A percentile compares a stretch with the other conserved stretches of the same genome.
Conservation (phyloP, 805 yeast species). For the Kodamaea restingae region DNA sequence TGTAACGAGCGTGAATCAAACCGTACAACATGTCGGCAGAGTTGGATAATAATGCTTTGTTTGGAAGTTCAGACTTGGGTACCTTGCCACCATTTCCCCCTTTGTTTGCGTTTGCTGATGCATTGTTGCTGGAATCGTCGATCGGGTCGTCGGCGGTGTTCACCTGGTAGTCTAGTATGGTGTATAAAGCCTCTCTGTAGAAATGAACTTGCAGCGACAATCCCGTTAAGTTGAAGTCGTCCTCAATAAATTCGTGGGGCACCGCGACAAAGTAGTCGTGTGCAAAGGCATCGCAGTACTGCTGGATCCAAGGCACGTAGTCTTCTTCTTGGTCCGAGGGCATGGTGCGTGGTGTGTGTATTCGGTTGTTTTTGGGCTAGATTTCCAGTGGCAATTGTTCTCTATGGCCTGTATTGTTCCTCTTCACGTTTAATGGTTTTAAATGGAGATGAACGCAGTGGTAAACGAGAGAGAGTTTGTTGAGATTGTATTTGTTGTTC, state of each 20-base stretch:
- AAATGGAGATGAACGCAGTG: no score
- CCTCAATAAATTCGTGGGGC: constrained; percentile 88
- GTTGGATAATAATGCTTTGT: constrained; percentile 75
- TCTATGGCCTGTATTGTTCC: not conserved
- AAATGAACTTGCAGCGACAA: constrained; percentile 80
- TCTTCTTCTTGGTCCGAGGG: constrained; percentile 48
- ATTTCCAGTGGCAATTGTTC: not conserved
- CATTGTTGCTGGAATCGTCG: constrained; percentile 12
- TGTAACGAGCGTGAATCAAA: constrained; percentile 87
- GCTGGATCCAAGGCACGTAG: constrained; percentile 76
- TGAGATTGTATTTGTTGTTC: constrained; percentile 5
- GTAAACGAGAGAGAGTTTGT: not conserved
- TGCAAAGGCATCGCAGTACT: constrained; percentile 72
- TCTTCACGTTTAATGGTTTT: no score
- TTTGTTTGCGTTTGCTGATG: constrained; percentile 9
- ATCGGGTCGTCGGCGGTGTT: constrained; percentile 39
- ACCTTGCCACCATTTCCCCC: constrained; percentile 18
- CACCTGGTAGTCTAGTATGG: constrained; percentile 79
- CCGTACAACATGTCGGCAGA: constrained; percentile 93
- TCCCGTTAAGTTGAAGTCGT: constrained; percentile 94
- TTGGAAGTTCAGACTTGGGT: constrained; percentile 57
- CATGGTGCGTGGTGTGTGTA: constrained; percentile 17
- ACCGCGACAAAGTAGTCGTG: constrained; percentile 93
- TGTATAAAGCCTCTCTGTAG: constrained; percentile 86
- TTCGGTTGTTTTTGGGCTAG: not conserved